These are phyloP conservation scores for Colletotrichum horii DNA, from an alignment of 2,329 filamentous ascomycete species.

Conservation along the genomic window DNA sequence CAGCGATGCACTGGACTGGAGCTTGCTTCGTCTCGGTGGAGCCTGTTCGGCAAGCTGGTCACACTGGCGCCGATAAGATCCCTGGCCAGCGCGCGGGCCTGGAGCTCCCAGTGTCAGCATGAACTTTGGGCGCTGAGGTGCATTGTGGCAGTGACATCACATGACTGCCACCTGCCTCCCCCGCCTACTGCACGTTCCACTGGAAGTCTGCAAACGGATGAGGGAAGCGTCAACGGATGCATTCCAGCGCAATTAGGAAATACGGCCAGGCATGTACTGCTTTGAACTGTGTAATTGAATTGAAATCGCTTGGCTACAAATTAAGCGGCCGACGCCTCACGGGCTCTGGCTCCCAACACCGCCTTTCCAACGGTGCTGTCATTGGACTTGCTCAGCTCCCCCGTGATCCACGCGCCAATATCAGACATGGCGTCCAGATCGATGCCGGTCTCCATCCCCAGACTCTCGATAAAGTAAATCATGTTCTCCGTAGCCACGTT, in stretches of 20 bases:
- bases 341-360: conserved; percentile 54
- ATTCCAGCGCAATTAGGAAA: neutral
- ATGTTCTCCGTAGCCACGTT: conserved; percentile 88
- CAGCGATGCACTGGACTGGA: conserved; percentile 33
- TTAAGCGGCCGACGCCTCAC: conserved; percentile 14
- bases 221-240: neutral
- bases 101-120: conserved; percentile 12
- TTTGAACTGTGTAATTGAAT: neutral
- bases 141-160: conserved; percentile 39
- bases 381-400: conserved; percentile 66
- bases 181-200: neutral
- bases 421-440: conserved; percentile 70
- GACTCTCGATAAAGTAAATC: conserved; percentile 76
- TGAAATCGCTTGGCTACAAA: neutral
- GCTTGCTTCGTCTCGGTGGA: conserved; percentile 44
- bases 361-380: conserved; percentile 73
- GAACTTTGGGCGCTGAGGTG: neutral
- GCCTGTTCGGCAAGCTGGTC: conserved; percentile 25
- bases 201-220: neutral
- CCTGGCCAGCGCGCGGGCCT: neutral
- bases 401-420: conserved; percentile 75
- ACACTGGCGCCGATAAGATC: conserved; percentile 23
- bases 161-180: conserved; percentile 34
- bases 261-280: neutral
- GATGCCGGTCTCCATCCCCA: conserved; percentile 78